A percentile compares a stretch with the other conserved stretches of the same genome.
Conservation (phyloP, 495 filamentous ascomycete genomes). For the Trichoderma erinaceum region DNA sequence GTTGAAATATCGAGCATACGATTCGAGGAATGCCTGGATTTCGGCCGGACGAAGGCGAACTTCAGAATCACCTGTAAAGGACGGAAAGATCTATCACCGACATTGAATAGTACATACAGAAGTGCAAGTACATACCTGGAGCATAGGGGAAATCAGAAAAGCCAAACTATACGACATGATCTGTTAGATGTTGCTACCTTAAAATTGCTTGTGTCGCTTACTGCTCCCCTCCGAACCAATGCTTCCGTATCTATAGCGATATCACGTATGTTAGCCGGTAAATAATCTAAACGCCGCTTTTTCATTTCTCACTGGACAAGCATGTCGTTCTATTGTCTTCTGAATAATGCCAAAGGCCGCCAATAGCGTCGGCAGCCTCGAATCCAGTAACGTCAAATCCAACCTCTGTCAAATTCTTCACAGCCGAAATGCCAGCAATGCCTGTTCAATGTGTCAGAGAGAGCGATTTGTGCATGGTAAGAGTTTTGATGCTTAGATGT, state of each 20-base stretch:
- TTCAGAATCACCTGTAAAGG: neutral
- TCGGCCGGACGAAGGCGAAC: neutral
- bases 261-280: neutral
- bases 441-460: neutral
- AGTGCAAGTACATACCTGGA: neutral
- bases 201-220: neutral
- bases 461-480: neutral
- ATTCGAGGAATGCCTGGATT: slow-evolving; percentile 3
- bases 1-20: neutral
- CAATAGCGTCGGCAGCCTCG: neutral
- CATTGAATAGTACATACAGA: neutral
- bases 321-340: neutral
- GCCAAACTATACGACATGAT: neutral
- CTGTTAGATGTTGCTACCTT: neutral
- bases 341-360: neutral
- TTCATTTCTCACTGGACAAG: neutral
- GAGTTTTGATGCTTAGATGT: neutral
- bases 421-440: neutral
- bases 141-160: neutral
- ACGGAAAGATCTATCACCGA: neutral
- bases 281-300: neutral
- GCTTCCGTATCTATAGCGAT: neutral
- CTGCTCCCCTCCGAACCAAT: neutral
- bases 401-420: neutral
- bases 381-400: neutral